Base-by-base conservation (phyloP, 352 stramenopile species). In the Pythium biforme region DNA sequence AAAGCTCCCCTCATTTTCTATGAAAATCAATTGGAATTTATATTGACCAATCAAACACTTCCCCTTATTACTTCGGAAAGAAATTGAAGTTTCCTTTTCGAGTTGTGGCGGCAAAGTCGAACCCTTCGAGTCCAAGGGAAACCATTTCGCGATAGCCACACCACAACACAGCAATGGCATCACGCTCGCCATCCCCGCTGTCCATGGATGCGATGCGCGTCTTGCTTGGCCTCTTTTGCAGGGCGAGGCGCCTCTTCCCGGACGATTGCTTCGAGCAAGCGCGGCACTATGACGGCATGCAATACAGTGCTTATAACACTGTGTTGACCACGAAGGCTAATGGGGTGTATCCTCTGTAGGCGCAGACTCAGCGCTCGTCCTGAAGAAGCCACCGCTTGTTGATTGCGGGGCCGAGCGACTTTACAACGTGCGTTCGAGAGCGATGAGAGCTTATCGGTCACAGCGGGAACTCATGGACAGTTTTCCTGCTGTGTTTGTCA, bases 61-160 rank as follows among this genome's bases (percentile, higher is more conserved):
- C n/a, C n/a, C n/a, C n/a, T n/a, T n/a, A 69, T 69, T 12, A 31
- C 19, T 41, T 23, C 7, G 47, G 43, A 55, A 17, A 55, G 68
- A 77, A 68, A 74, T 56, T 59, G 59, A 66, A 69, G 47, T 66
- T 61, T 62, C 37, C 31, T 14, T 45, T 45, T 40, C 15, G 55
- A 48, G 41, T 29, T 48, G 47, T 48, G 40, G 40, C 40, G 40
- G n/a, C 40, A 59, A 68, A 53, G 33, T 43, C 26, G 22, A 19
- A 31, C 26, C 14, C 5, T n/a, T 39, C 29, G 0, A 37, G 15
- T 2, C n/a, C 12, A 39, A 39, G 25, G 14, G 23, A 50, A 56
- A 46, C 19, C 19, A 45, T 7, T n/a, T n/a, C n/a, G n/a, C n/a
- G n/a, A 52, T 9, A 52, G 7, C 15, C 19, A 19, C 10, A 43